Evolutionary conservation across 768 basidiomycete genomes (phyloP), one percentile per base, ranked within the genome.

Genomic region (Phaeotremella fagi): DNA sequence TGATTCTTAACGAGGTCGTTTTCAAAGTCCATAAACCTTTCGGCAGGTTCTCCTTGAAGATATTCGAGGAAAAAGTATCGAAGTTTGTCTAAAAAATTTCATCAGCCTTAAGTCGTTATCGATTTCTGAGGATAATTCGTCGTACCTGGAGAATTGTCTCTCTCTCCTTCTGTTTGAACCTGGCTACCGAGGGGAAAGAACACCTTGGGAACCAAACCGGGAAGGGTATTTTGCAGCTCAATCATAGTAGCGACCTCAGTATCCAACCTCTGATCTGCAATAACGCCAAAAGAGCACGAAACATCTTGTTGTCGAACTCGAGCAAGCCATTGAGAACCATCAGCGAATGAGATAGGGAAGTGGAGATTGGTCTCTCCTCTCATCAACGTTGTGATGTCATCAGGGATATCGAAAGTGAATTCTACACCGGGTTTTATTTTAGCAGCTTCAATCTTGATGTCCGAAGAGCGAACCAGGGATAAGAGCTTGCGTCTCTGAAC

Each of bases 191-290:
- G n/a, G 33, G 33, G 33, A 9, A 35, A n/a, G 11, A 9, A 35
- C n/a, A n/a, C 33, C 33, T 35, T 35, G 9, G 33, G 33, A 9
- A 35, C n/a, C n/a, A n/a, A 35, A 35, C n/a, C n/a, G n/a, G n/a
- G n/a, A n/a, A n/a, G n/a, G n/a, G n/a, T 35, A 9, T 23, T 24
- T 33, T 37, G 15, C 18, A 56, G 28, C 24, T 44, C 24, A 22
- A 38, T 35, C 23, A 56, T 50, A 5, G 54, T 50, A n/a, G 23
- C 48, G 3, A 46, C 29, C 43, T 50, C 54, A 23, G 48, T 56
- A 26, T 50, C 9, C 11, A 23, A 6, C 14, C 18, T 29, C 28
- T 24, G n/a, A n/a, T 16, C 4, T 15, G 22, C 16, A 20, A 6
- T 45, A 4, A 4, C 44, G 7, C 9, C 7, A 18, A 25, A 25